Conservation (phyloP, 2,329 filamentous ascomycete species). For the Hypoxylon sp. region DNA sequence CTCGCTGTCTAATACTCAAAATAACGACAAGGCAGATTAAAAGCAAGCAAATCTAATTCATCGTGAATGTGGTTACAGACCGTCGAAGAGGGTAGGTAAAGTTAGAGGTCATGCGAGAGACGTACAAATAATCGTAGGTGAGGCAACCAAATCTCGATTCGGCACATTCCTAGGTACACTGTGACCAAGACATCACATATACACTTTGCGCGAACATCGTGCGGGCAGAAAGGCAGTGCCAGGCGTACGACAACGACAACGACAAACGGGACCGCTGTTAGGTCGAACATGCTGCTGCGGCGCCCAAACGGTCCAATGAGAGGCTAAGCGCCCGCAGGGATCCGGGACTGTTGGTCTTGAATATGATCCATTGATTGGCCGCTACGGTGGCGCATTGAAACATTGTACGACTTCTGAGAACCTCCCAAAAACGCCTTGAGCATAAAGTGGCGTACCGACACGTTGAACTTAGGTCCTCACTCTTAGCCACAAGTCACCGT, state of each 20-base stretch:
- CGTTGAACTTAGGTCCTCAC: not conserved
- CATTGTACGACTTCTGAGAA: not conserved
- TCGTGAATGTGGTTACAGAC: not conserved
- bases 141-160: not conserved
- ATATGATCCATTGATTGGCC: not conserved
- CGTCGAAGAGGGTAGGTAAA: not conserved
- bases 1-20: not conserved
- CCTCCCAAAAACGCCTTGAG: not conserved
- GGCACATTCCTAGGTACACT: not conserved
- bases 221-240: not conserved
- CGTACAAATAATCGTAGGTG: not conserved
- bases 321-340: conserved; percentile 15
- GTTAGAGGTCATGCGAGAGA: not conserved
- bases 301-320: conserved; percentile 15
- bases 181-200: not conserved
- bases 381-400: not conserved
- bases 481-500: not conserved
- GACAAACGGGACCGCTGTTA: not conserved
- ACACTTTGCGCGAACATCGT: not conserved
- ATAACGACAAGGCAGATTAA: not conserved
- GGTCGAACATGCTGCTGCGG: conserved; percentile 1
- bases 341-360: conserved; percentile 11
- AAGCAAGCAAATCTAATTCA: conserved; percentile 1
- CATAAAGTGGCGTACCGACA: not conserved
- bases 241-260: not conserved